Conservation (phyloP, 2,329 filamentous ascomycete species). For the Aureobasidium mangrovei region DNA sequence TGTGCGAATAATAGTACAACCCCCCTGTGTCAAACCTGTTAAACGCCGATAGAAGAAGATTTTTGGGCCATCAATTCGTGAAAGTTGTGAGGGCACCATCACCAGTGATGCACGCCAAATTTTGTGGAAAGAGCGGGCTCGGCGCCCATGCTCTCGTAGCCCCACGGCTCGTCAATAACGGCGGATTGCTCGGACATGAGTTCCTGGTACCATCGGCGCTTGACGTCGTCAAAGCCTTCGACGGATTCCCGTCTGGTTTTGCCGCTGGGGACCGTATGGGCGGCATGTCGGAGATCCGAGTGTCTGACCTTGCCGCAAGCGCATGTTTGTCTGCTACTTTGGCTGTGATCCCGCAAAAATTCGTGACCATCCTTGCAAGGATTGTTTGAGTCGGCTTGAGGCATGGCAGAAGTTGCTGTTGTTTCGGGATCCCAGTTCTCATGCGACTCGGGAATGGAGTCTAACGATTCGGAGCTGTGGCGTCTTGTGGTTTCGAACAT, state of each 20-base stretch:
- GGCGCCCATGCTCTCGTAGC: not conserved
- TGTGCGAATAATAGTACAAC: too few relatives aligned
- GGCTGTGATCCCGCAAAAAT: not conserved
- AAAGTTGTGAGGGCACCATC: not conserved
- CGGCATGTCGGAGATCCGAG: not conserved
- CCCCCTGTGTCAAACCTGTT: not conserved
- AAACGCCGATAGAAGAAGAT: not conserved
- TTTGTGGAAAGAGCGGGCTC: not conserved
- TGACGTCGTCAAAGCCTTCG: conserved; percentile 4
- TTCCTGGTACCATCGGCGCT: conserved; percentile 5
- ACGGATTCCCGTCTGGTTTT: conserved; percentile 2
- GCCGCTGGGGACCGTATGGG: not conserved
- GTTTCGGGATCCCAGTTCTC: not conserved
- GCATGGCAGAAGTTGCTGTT: not conserved
- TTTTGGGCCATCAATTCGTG: not conserved
- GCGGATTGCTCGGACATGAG: not conserved
- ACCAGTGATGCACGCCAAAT: not conserved
- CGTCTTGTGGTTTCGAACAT: not conserved
- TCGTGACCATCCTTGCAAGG: not conserved
- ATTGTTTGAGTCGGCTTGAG: not conserved
- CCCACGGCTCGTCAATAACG: not conserved
- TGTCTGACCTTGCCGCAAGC: not conserved
- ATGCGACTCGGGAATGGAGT: not conserved
- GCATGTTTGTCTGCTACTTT: not conserved
- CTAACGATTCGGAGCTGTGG: not conserved